Percentiles rank a stretch among this genome's conserved stretches.
These are phyloP conservation scores for Pseudogymnoascus sp. DNA, from an alignment of 2,329 filamentous ascomycete genomes.

Conservation along the genomic window DNA sequence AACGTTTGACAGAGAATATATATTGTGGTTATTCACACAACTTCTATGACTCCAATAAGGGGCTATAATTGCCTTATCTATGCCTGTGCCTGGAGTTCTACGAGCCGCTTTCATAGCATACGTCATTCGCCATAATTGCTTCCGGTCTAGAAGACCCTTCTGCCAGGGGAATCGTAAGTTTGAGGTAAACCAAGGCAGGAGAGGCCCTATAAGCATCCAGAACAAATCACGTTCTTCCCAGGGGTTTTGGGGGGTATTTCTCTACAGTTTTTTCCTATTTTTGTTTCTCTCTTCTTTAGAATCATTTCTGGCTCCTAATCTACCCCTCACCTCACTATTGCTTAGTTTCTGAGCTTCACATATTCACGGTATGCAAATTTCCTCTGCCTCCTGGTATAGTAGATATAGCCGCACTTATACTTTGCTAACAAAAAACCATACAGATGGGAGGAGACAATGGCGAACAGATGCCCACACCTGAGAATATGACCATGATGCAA, in stretches of 20 bases:
- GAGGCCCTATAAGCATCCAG: neutral
- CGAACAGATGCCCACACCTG: conserved; percentile 29
- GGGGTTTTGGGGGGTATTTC: neutral
- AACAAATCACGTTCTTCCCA: conserved; percentile 3
- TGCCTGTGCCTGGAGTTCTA: neutral
- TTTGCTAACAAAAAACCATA: neutral
- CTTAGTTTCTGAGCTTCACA: neutral
- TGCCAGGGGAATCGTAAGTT: neutral
- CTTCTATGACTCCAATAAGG: neutral
- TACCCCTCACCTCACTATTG: neutral
- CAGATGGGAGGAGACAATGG: conserved; percentile 10
- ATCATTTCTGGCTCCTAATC: neutral
- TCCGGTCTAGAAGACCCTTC: conserved; percentile 1
- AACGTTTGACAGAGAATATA: neutral
- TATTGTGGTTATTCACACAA: neutral
- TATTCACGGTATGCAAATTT: neutral
- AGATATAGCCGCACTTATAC: neutral
- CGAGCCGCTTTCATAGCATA: neutral
- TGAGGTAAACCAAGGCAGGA: neutral
- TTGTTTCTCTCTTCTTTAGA: neutral
- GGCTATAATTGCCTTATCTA: neutral
- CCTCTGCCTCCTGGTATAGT: neutral
- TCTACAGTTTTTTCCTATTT: neutral
- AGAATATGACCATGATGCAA: conserved; percentile 56
- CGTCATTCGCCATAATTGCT: neutral